phyloP scores from a whole-genome alignment of 2,329 filamentous ascomycete genomes.

The Botrytis sinoallii region DNA sequence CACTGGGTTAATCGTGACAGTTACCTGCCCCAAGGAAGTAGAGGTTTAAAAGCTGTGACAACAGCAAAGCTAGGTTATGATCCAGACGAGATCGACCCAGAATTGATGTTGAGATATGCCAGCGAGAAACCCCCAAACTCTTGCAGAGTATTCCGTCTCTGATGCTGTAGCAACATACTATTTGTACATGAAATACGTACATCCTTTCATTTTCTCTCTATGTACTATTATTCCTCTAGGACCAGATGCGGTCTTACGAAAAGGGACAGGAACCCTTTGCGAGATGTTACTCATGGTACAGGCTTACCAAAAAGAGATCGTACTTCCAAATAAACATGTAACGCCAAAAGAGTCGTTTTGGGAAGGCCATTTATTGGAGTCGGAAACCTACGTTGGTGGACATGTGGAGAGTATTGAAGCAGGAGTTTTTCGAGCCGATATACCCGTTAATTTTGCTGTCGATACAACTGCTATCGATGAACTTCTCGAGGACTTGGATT shows the following conservation, averaged over 20 bases:
- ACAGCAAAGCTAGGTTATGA: constrained; percentile 98
- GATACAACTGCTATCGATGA: constrained; percentile 88
- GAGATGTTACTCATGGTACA: constrained; percentile 99
- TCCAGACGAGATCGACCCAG: constrained; percentile 94
- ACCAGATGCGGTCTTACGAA: constrained; percentile 87
- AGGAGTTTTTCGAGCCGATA: constrained; percentile 93
- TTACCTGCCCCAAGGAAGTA: constrained; percentile 94
- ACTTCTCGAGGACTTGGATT: constrained; percentile 79
- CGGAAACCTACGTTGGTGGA: constrained; percentile 95
- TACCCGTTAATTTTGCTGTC: constrained; percentile 90
- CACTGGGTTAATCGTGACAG: constrained; percentile 99
- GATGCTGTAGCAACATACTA: constrained; percentile 99
- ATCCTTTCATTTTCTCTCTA: constrained; percentile 97
- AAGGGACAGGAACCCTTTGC: constrained; percentile 97
- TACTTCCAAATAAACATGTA: constrained; percentile 94
- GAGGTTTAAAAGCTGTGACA: constrained; percentile 95
- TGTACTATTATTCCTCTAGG: constrained; percentile 94
- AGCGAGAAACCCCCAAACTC: constrained; percentile 86
- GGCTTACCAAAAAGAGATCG: constrained; percentile 86
- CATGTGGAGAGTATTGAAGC: constrained; percentile 99
- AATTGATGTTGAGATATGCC: constrained; percentile 93
- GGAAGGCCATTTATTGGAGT: constrained; percentile 93
- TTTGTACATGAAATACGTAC: constrained; percentile 99
- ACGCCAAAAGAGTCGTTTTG: constrained; percentile 90
- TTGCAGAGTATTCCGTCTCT: constrained; percentile 97